Base-by-base conservation (phyloP, 805 yeast species). In the Hanseniaspora mollemarum region DNA sequence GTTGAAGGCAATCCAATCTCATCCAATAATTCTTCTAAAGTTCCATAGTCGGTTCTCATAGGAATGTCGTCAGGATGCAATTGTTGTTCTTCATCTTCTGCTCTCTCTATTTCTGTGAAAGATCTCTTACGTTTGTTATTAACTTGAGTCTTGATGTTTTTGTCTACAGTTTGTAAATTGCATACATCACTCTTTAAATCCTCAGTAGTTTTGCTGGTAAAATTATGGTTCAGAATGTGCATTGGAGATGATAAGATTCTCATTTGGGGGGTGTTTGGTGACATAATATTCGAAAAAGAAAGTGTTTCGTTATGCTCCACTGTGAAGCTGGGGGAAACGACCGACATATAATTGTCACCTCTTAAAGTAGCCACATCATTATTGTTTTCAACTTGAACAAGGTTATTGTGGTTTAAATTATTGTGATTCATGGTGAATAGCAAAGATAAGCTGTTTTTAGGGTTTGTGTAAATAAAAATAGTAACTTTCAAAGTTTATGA, bases 61-160 rank as follows among this genome's bases (percentile, higher is more conserved):
- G 42, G 54, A n/a, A 24, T 45, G 28, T 46, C 54, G 50, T 21
- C 54, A 29, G 52, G 26, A 24, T 56, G 56, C 37, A 63, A 54
- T 4, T 64, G 58, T 24, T 56, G 56, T 21, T 39, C 9, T 3
- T 13, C 6, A 13, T 8, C 16, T 25, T 24, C 26, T 39, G 22
- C 24, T 16, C 6, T 35, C 13, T 35, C 39, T 13, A 35, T 6
- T 7, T 35, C 22, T 8, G 10, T 35, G 21, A 18, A 16, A 19
- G 24, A 7, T 35, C 39, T 35, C 13, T 35, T 35, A 7, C 18
- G 6, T 13, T n/a, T 32, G 36, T n/a, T 13, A 32, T n/a, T 32
- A n/a, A 13, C n/a, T n/a, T 32, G 36, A 18, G 6, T 8, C 8
- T 7, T 6, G 10, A 28, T 8, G 31, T 28, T 28, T 8, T 28